These are phyloP conservation scores for Hypomontagnella submonticulosa DNA, from an alignment of 495 filamentous ascomycete species.

Conservation along the genomic window DNA sequence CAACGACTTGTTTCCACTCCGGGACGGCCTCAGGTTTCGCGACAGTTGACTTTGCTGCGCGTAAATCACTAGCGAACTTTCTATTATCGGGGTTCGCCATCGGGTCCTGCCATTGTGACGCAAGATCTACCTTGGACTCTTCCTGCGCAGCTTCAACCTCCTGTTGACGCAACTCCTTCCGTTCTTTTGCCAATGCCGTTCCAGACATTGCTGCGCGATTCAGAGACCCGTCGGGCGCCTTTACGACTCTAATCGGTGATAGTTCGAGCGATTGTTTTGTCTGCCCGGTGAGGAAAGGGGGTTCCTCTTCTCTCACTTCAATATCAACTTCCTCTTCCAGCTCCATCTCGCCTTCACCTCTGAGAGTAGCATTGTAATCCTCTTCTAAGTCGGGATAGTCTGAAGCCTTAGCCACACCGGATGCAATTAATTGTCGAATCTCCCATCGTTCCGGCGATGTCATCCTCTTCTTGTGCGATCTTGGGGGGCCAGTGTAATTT, in stretches of 20 bases:
- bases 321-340: conserved; percentile 98
- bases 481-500: conserved; percentile 61
- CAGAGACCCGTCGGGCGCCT: conserved; percentile 94
- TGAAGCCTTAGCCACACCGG: conserved; percentile 86
- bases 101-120: conserved; percentile 95
- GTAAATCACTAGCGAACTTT: conserved; percentile 87
- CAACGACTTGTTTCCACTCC: conserved; percentile 90
- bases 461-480: conserved; percentile 83
- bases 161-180: conserved; percentile 87
- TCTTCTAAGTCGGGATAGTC: conserved; percentile 97
- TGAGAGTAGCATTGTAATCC: conserved; percentile 87
- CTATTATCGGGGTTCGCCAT: conserved; percentile 86
- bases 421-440: conserved; percentile 94
- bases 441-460: conserved; percentile 98
- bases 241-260: conserved; percentile 94
- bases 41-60: conserved; percentile 61
- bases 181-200: conserved; percentile 87
- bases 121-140: conserved; percentile 82
- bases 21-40: conserved; percentile 73
- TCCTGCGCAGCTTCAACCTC: conserved; percentile 86
- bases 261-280: conserved; percentile 95
- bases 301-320: conserved; percentile 94
- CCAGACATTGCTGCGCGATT: conserved; percentile 96
- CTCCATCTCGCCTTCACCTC: conserved; percentile 88
- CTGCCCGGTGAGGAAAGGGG: conserved; percentile 94